phyloP scores from a whole-genome alignment of 345 rosid genomes.

The Euphorbia peplus region DNA sequence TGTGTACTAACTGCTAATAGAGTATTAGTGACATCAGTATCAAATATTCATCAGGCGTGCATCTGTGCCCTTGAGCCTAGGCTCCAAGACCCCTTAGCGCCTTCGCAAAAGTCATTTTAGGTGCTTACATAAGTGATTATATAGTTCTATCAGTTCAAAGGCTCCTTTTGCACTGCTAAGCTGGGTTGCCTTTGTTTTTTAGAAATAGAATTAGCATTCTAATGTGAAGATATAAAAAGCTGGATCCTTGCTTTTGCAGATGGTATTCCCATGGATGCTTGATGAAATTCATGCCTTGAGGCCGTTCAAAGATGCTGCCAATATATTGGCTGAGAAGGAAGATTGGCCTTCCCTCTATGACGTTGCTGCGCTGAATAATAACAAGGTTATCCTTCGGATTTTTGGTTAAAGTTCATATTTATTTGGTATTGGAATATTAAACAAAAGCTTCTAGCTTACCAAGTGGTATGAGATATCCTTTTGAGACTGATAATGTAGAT shows the following conservation, averaged over 20 bases:
- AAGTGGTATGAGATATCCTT: not conserved
- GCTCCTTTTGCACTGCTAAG: not conserved
- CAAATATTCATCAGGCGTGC: no score
- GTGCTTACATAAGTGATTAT: not conserved
- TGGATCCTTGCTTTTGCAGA: slow-evolving; percentile 37
- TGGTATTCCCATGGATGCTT: slow-evolving; percentile 88
- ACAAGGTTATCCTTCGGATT: slow-evolving; percentile 44
- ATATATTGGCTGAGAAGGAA: slow-evolving; percentile 67
- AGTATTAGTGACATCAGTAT: no score
- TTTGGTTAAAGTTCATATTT: not conserved
- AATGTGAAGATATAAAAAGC: not conserved
- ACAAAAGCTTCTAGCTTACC: not conserved
- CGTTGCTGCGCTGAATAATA: slow-evolving; percentile 38
- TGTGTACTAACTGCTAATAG: no score
- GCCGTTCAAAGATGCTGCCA: slow-evolving; percentile 61
- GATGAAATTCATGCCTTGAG: slow-evolving; percentile 76
- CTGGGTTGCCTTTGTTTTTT: not conserved
- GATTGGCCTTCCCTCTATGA: slow-evolving; percentile 84
- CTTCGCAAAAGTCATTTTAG: not conserved
- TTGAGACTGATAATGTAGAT: not conserved
- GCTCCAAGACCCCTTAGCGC: no score
- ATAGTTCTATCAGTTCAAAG: not conserved
- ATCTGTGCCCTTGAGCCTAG: no score
- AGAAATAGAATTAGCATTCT: not conserved
- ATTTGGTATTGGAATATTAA: not conserved